Evolutionary conservation across 495 filamentous ascomycete species (phyloP).

Genomic region (Xylaria scruposa): DNA sequence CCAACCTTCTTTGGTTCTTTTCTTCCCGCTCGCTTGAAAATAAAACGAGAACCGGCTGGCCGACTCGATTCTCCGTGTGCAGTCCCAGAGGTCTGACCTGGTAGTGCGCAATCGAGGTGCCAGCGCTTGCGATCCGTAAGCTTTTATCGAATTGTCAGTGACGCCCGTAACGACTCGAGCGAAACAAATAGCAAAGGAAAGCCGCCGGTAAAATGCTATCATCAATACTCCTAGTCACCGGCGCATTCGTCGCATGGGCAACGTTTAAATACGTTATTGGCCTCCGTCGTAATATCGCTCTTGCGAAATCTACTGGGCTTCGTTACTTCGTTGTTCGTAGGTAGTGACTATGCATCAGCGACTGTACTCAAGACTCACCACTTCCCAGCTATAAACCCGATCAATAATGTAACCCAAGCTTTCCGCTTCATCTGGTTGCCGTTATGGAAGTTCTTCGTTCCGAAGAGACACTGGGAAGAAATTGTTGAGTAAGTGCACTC

Average conservation of each 20-base stretch:
- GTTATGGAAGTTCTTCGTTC: conserved; percentile 24
- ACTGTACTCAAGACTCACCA: conserved; percentile 11
- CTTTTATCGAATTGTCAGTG: background rate
- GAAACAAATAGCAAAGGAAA: background rate
- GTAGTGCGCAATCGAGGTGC: conserved; percentile 3
- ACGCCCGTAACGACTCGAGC: background rate
- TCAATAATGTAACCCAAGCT: conserved; percentile 39
- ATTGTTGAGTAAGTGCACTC: conserved; percentile 16
- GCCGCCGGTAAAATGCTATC: conserved; percentile 20
- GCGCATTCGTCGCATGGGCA: conserved; percentile 25
- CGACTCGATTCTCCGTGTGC: conserved; percentile 7
- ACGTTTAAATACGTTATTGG: conserved; percentile 33
- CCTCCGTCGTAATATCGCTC: conserved; percentile 48
- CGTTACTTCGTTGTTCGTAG: conserved; percentile 55
- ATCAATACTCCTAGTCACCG: conserved; percentile 17
- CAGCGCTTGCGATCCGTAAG: conserved; percentile 4
- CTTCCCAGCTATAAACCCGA: conserved; percentile 23
- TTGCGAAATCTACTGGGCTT: conserved; percentile 52
- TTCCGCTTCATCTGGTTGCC: conserved; percentile 22
- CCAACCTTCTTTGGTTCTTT: conserved; percentile 3
- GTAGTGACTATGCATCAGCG: conserved; percentile 29
- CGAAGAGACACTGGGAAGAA: conserved; percentile 25
- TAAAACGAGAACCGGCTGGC: conserved; percentile 21
- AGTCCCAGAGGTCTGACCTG: background rate
- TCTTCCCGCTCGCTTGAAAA: background rate